phyloP scores from a whole-genome alignment of 768 basidiomycete genomes.

The Clavulina sp. region DNA sequence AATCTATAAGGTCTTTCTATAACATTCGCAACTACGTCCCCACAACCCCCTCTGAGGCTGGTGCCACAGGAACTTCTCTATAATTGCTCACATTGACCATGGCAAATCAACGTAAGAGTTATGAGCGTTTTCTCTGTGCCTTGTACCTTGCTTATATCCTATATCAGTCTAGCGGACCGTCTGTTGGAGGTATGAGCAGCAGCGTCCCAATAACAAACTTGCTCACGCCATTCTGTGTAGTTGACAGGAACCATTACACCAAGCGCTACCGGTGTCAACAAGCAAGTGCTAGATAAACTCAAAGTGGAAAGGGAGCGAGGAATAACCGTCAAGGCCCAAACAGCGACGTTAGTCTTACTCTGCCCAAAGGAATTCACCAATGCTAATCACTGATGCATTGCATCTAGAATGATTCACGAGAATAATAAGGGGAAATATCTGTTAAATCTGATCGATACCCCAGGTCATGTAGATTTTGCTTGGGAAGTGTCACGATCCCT shows the following conservation, averaged over 20 bases:
- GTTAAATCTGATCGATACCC: conserved; percentile 92
- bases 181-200: conserved; percentile 60
- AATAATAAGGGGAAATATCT: conserved; percentile 41
- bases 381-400: background rate
- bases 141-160: background rate
- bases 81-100: conserved; percentile 95
- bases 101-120: conserved; percentile 63
- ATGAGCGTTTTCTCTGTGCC: background rate
- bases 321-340: conserved; percentile 98
- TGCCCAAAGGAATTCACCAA: background rate
- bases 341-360: conserved; percentile 42
- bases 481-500: conserved; percentile 92
- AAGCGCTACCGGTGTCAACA: conserved; percentile 46
- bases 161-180: too few species aligned
- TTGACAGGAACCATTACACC: conserved; percentile 74
- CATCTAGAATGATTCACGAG: conserved; percentile 57
- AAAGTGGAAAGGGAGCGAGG: conserved; percentile 96
- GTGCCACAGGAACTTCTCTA: conserved; percentile 62
- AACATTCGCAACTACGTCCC: conserved; percentile 1
- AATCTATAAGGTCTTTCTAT: conserved; percentile 40
- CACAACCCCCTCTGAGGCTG: conserved; percentile 1
- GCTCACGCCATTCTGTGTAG: conserved; percentile 25
- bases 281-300: conserved; percentile 80
- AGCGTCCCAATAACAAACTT: too few species aligned
- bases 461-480: conserved; percentile 95